Percentiles rank a stretch among this genome's conserved stretches.
Evolutionary conservation across 225 moss, liverwort and hornwort genomes (phyloP).

Genomic region (Physcomitrellopsis africana): DNA sequence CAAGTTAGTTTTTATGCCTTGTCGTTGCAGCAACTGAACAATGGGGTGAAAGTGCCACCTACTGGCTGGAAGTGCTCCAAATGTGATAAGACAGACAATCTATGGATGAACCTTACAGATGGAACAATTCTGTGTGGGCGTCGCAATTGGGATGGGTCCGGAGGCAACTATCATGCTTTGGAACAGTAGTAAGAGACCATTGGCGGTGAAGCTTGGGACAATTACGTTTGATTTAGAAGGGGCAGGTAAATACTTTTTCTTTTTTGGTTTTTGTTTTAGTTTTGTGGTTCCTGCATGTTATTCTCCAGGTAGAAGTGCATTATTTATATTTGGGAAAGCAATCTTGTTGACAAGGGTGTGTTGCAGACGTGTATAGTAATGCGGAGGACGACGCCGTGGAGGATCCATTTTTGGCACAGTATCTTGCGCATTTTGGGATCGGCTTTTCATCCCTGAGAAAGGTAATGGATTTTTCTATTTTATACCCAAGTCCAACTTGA

Average conservation of each 20-base stretch:
- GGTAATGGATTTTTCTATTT: constrained; percentile 38
- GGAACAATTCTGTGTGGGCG: constrained; percentile 91
- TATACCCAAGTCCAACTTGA: background rate
- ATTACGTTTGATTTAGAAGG: constrained; percentile 90
- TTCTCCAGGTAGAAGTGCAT: background rate
- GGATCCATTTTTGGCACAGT: constrained; percentile 85
- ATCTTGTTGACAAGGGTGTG: constrained; percentile 21
- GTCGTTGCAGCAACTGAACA: constrained; percentile 82
- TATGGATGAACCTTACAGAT: constrained; percentile 99
- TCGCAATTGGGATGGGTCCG: constrained; percentile 96
- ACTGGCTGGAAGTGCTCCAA: constrained; percentile 93
- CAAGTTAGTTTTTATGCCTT: constrained; percentile 76
- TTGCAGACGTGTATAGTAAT: constrained; percentile 94
- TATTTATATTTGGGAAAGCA: background rate
- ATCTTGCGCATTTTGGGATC: constrained; percentile 98
- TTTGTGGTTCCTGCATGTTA: background rate
- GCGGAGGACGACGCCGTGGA: constrained; percentile 94
- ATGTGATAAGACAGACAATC: constrained; percentile 89
- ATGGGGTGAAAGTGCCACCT: constrained; percentile 86
- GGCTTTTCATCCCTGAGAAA: constrained; percentile 89
- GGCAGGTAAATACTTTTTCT: constrained; percentile 55
- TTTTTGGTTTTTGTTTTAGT: background rate
- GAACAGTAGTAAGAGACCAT: constrained; percentile 75
- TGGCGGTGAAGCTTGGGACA: constrained; percentile 98
- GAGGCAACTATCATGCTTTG: constrained; percentile 94